Evolutionary conservation across 192 early-diverging fungal species (phyloP).

Genomic region (Backusella tarrabulga): DNA sequence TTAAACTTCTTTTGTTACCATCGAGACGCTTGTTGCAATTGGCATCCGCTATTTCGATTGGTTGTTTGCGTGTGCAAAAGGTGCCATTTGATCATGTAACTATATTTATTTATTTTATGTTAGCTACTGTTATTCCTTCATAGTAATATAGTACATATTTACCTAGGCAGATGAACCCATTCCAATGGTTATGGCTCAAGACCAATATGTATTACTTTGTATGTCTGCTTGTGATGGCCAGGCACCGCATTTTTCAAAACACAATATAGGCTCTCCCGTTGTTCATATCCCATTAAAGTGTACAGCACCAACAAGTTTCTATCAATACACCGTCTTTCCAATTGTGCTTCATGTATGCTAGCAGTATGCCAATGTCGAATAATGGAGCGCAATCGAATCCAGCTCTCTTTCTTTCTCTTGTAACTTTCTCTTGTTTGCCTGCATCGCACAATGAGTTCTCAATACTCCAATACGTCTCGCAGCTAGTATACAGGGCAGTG

Average conservation of each 20-base stretch:
- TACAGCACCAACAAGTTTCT: constrained; percentile 38
- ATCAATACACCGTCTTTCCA: constrained; percentile 38
- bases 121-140: not conserved
- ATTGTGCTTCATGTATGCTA: constrained; percentile 53
- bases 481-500: too few relatives aligned
- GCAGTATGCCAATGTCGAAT: constrained; percentile 60
- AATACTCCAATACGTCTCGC: too few relatives aligned
- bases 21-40: too few relatives aligned
- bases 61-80: too few relatives aligned
- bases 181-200: constrained; percentile 59
- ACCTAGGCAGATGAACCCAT: constrained; percentile 67
- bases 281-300: constrained; percentile 50
- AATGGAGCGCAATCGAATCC: constrained; percentile 50
- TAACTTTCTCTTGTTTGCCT: too few relatives aligned
- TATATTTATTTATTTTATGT: constrained; percentile 13
- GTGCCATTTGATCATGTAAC: too few relatives aligned
- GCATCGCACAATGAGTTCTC: too few relatives aligned
- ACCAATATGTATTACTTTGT: constrained; percentile 65
- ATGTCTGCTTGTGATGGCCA: constrained; percentile 51
- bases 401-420: too few relatives aligned
- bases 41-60: too few relatives aligned
- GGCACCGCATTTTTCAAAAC: constrained; percentile 64
- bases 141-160: not conserved
- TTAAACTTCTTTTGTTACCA: too few relatives aligned
- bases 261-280: constrained; percentile 54